These are phyloP conservation scores for Neonothopanus nambi DNA, from an alignment of 1,284 basidiomycete species.

Conservation along the genomic window DNA sequence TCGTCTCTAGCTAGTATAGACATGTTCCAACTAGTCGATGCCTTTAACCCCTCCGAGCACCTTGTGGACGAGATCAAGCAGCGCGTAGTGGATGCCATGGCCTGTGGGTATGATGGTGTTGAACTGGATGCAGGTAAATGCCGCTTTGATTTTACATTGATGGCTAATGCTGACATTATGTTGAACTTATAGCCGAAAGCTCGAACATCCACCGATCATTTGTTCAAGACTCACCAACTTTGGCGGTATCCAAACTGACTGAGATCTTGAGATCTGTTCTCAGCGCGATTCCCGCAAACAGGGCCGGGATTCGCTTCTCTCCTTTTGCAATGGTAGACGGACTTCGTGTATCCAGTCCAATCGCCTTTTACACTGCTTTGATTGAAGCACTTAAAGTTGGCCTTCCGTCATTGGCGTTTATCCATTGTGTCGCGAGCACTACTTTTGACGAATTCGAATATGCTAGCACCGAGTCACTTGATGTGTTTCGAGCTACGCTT, in stretches of 20 bases:
- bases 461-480: neutral
- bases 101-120: neutral
- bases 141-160: too few relatives aligned
- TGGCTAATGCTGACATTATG: neutral
- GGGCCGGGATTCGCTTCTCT: constrained; percentile 3
- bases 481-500: constrained; percentile 3
- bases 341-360: neutral
- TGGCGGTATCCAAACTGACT: neutral
- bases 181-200: too few relatives aligned
- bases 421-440: neutral
- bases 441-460: constrained; percentile 4
- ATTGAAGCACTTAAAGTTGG: neutral
- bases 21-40: neutral
- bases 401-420: neutral
- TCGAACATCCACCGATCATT: too few relatives aligned
- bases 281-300: neutral
- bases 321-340: neutral
- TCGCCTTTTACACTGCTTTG: neutral
- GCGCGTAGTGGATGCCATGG: neutral
- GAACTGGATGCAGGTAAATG: constrained; percentile 3
- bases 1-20: neutral
- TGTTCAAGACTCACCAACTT: too few relatives aligned
- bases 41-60: neutral
- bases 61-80: neutral
- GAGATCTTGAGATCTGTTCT: neutral